These are phyloP conservation scores for Rhodocollybia butyracea DNA, from an alignment of 768 basidiomycete species.

Conservation along the genomic window DNA sequence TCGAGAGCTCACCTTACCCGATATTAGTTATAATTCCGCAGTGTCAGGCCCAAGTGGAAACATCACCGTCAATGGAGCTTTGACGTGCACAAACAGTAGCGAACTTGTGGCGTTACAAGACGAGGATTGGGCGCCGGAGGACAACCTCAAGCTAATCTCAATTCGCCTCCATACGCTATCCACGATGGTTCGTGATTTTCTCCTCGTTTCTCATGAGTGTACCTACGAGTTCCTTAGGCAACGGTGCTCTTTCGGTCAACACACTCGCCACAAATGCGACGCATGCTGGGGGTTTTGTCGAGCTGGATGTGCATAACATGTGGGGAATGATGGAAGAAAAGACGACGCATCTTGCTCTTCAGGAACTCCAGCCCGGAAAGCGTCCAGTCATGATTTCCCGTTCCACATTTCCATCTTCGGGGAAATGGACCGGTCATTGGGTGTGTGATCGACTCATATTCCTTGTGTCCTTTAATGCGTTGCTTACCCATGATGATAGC, in stretches of 20 bases:
- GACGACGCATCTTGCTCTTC: slow-evolving; percentile 58
- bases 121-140: slow-evolving; percentile 51
- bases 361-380: slow-evolving; percentile 49
- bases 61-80: slow-evolving; percentile 64
- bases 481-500: slow-evolving; percentile 29
- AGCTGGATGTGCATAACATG: slow-evolving; percentile 68
- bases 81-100: slow-evolving; percentile 40
- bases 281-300: slow-evolving; percentile 56
- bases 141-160: slow-evolving; percentile 46
- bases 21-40: slow-evolving; percentile 62
- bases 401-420: slow-evolving; percentile 65
- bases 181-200: slow-evolving; percentile 53
- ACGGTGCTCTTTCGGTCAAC: slow-evolving; percentile 48
- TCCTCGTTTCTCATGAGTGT: neutral
- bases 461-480: neutral
- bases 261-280: slow-evolving; percentile 72
- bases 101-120: slow-evolving; percentile 22
- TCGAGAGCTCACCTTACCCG: neutral
- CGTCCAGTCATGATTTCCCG: slow-evolving; percentile 72
- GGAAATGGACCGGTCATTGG: slow-evolving; percentile 75
- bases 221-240: slow-evolving; percentile 29
- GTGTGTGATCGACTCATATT: slow-evolving; percentile 28
- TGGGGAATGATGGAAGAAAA: slow-evolving; percentile 73
- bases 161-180: slow-evolving; percentile 63
- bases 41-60: slow-evolving; percentile 70